These are phyloP conservation scores for Aspergillus alliaceus DNA, from an alignment of 2,329 filamentous ascomycete species.

Conservation along the genomic window DNA sequence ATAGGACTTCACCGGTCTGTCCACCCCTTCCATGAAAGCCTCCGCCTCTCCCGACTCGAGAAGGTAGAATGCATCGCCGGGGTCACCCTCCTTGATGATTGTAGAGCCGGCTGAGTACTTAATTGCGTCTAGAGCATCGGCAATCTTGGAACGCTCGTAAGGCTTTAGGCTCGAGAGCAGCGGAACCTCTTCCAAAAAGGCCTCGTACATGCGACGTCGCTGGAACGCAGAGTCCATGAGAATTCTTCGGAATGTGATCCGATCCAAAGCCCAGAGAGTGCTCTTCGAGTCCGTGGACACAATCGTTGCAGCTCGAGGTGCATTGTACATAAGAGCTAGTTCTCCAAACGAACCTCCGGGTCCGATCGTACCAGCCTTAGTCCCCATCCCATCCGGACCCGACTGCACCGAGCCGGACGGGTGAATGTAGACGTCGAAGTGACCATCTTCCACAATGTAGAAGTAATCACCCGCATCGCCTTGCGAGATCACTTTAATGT, in stretches of 20 bases:
- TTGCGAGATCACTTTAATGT: constrained; percentile 87
- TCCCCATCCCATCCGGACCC: constrained; percentile 78
- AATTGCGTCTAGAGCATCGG: constrained; percentile 88
- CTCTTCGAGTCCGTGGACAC: constrained; percentile 75
- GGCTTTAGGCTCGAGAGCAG: constrained; percentile 78
- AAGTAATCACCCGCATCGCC: constrained; percentile 97
- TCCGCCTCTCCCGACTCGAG: constrained; percentile 84
- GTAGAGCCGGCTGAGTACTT: constrained; percentile 77
- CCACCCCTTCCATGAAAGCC: constrained; percentile 74
- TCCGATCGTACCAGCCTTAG: constrained; percentile 77
- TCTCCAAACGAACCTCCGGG: constrained; percentile 94
- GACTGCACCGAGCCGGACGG: constrained; percentile 72
- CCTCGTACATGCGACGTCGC: constrained; percentile 93
- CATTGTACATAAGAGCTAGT: constrained; percentile 97
- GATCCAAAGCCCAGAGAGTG: constrained; percentile 91
- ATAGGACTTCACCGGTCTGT: constrained; percentile 75
- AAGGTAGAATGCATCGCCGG: constrained; percentile 87
- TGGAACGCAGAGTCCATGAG: constrained; percentile 98
- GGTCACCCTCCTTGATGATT: constrained; percentile 90
- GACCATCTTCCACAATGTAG: constrained; percentile 90
- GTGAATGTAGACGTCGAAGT: constrained; percentile 91
- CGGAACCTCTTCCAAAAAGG: constrained; percentile 90
- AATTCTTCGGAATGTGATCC: constrained; percentile 94
- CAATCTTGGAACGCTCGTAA: constrained; percentile 96
- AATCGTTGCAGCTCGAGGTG: constrained; percentile 91